Percentiles rank a stretch among this genome's conserved stretches.
Evolutionary conservation across 495 filamentous ascomycete genomes (phyloP).

Genomic region (Peziza echinospora): DNA sequence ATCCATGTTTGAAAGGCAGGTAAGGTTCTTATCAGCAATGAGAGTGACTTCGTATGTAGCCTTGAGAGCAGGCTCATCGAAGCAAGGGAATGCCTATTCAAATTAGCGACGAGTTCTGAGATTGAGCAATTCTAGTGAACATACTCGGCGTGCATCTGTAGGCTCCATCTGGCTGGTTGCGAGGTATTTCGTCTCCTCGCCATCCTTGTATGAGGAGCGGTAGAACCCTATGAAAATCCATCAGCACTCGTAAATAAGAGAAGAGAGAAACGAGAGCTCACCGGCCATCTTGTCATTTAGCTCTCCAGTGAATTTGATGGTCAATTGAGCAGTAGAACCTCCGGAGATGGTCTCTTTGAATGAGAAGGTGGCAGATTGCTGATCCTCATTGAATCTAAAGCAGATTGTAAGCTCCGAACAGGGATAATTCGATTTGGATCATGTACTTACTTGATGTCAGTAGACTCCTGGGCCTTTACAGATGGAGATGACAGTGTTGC

Average conservation of each 20-base stretch:
- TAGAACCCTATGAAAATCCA: conserved; percentile 39
- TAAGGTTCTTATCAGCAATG: conserved; percentile 49
- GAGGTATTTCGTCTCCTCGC: conserved; percentile 36
- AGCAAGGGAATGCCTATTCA: conserved; percentile 43
- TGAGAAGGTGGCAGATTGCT: conserved; percentile 40
- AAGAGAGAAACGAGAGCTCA: too few relatives aligned
- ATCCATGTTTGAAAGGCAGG: conserved; percentile 67
- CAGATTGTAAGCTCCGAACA: not conserved
- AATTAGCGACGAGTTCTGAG: not conserved
- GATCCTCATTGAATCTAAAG: conserved; percentile 34
- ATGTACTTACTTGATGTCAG: conserved; percentile 23
- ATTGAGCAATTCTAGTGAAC: not conserved
- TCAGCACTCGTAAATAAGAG: too few relatives aligned
- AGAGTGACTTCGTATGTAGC: conserved; percentile 52
- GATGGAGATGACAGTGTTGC: conserved; percentile 39
- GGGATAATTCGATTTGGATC: not conserved
- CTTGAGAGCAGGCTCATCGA: conserved; percentile 58
- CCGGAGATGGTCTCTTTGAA: conserved; percentile 38
- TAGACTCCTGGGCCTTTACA: conserved; percentile 19
- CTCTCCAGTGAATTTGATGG: conserved; percentile 42
- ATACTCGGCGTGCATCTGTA: conserved; percentile 43
- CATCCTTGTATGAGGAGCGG: conserved; percentile 53
- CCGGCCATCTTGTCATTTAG: conserved; percentile 67
- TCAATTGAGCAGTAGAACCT: conserved; percentile 39
- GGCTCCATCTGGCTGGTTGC: conserved; percentile 71